These are phyloP conservation scores for Phytophthora tentaculata DNA, from an alignment of 352 stramenopile species.

Conservation along the genomic window DNA sequence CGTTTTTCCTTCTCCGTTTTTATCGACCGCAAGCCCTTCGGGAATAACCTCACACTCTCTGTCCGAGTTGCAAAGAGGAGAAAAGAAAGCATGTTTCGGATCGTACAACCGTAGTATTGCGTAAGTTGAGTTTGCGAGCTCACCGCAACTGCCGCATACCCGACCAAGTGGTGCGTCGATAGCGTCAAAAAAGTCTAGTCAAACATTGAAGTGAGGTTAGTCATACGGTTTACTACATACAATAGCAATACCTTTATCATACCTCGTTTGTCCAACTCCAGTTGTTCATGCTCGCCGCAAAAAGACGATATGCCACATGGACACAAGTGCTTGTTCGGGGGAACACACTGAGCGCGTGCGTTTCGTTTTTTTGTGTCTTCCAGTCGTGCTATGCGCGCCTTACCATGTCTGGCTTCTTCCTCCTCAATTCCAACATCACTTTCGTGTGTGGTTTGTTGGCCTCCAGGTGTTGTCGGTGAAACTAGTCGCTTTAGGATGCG, in stretches of 20 bases:
- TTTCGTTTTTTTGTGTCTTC: background rate
- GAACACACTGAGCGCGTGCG: background rate
- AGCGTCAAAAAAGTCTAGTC: background rate
- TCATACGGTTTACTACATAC: background rate
- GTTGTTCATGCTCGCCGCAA: background rate
- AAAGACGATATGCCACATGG: too few relatives aligned
- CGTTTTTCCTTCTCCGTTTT: background rate
- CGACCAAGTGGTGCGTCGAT: background rate
- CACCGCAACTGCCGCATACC: background rate
- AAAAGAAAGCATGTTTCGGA: background rate
- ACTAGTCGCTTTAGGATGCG: too few relatives aligned
- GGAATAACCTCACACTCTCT: background rate
- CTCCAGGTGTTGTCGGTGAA: too few relatives aligned
- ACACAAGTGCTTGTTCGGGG: too few relatives aligned
- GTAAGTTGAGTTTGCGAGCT: background rate
- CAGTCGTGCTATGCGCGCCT: too few relatives aligned
- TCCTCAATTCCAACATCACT: background rate
- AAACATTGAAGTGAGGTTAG: background rate
- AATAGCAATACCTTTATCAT: background rate
- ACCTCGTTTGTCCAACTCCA: background rate
- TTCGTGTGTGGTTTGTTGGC: too few relatives aligned
- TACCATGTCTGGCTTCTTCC: background rate
- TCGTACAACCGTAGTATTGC: background rate
- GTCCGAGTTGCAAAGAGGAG: background rate
- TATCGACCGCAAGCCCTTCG: background rate